Base-by-base conservation (phyloP, 2,329 filamentous ascomycete species). In the Dothistroma pini region DNA sequence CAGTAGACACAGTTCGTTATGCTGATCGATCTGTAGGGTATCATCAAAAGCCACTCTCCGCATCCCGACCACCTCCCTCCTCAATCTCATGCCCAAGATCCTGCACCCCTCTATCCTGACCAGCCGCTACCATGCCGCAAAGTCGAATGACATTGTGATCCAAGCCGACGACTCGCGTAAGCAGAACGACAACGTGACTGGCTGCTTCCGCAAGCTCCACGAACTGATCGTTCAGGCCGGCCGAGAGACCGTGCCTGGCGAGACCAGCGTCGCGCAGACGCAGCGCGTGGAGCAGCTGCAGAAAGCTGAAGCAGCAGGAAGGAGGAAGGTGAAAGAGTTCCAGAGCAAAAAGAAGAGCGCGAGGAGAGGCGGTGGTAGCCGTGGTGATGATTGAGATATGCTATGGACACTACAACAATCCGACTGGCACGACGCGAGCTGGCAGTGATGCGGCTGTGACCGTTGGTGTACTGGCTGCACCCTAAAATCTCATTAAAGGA, bases 41-140 rank as follows among this genome's bases (percentile, higher is more conserved):
- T 87, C 85, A 71, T 86, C 86, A 38, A 88, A 88, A 76, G 85
- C 85, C 59, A 87, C 85, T n/a, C 72, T 88, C 35, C 83, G 81
- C 66, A 74, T 88, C 35, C 77, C 83, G 19, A 73, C 85, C 55
- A 74, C 78, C 25, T 72, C 77, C 8, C 77, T 88, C 47, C 72
- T 86, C 12, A 78, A 79, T 11, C 73, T 83, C 49, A 71, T 88
- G 22, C 86, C 86, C 49, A 73, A 72, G 21, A 67, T 83, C 10
- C 75, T 88, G 9, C 84, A 86, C 71, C 66, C 73, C 50, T 70
- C 78, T 31, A 76, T 88, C 57, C 77, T 77, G 50, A 66, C 75
- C 19, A 86, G 81, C 12, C 83, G 83, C 63, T 86, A 85, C 71
- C 77, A 80, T 62, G 81, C 85, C 22, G 74, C 78, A 31, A 80